Evolutionary conservation across 2,329 filamentous ascomycete genomes (phyloP), one percentile per base, ranked within the genome.

Genomic region (Exophiala phaeomuriformis): DNA sequence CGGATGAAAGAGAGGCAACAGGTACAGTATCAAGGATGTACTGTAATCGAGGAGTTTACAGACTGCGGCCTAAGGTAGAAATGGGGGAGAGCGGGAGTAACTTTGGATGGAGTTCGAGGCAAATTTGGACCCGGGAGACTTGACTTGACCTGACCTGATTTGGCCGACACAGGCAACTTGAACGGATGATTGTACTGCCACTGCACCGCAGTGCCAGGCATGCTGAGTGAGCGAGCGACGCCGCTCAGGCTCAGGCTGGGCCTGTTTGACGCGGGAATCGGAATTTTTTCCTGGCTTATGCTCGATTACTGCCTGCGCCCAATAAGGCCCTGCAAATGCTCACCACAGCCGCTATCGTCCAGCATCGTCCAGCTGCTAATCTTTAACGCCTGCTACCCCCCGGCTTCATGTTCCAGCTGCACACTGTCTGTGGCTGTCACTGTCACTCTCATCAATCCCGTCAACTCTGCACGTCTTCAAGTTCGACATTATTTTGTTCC

Each of bases 1-100:
- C 61, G 63, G 62, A 64, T 61, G 62, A 63, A 64, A 61, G 66
- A 65, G 61, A 64, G 64, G 61, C 53, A 61, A 60, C 63, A 60
- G 59, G 41, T 30, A 41, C 12, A 41, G 39, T 12, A 41, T 29
- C 19, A 19, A 19, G 19, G 19, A 19, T 19, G 19, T 19, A 19
- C 19, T 19, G 60, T 55, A 46, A 44, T 41, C 46, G 56, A 40
- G 46, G 52, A 57, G 55, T 53, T 65, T 63, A 65, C 63, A 63
- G 64, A 66, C 61, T 64, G 64, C 63, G 61, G 60, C 53, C 58
- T 61, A 63, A 57, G 19, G 19, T 19, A 56, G 57, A 59, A 54
- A 57, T 56, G 59, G 50, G 19, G 57, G 53, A 56, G 52, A 52
- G 55, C 32, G 40, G 56, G 52, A 57, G 53, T 51, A 48, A 62